These are phyloP conservation scores for Berberis vulgaris DNA, from an alignment of 164 flowering plant species.

Conservation along the genomic window DNA sequence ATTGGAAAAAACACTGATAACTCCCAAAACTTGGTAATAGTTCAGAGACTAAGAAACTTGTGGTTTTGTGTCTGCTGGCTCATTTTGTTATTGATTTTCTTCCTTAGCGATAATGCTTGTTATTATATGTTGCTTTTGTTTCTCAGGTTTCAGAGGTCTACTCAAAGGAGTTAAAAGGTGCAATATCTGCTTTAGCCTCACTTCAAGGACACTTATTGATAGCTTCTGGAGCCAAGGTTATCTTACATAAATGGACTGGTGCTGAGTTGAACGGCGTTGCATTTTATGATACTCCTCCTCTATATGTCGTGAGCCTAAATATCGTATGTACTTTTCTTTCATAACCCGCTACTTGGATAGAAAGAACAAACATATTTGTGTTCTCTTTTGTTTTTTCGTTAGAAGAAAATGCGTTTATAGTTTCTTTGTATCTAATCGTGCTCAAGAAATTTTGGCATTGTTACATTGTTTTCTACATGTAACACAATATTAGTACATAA, in stretches of 20 bases:
- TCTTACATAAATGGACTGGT: slow-evolving; percentile 93
- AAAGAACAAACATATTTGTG: background rate
- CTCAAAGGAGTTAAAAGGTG: slow-evolving; percentile 95
- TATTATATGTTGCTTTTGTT: background rate
- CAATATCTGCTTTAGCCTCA: slow-evolving; percentile 92
- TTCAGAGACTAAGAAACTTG: background rate
- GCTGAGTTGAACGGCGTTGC: slow-evolving; percentile 87
- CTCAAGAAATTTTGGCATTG: too few species aligned
- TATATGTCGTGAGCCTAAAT: slow-evolving; percentile 93
- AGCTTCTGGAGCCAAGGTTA: slow-evolving; percentile 96
- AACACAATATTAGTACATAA: too few species aligned
- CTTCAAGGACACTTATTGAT: slow-evolving; percentile 93
- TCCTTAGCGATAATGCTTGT: background rate
- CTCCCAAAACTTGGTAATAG: slow-evolving; percentile 56
- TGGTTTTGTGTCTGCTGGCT: background rate
- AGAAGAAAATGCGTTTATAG: background rate
- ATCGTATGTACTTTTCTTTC: slow-evolving; percentile 49
- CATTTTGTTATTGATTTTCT: background rate
- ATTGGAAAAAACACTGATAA: slow-evolving; percentile 54
- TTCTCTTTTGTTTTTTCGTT: background rate
- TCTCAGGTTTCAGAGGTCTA: slow-evolving; percentile 81
- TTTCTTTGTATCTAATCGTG: too few species aligned
- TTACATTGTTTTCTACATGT: too few species aligned
- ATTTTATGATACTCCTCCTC: slow-evolving; percentile 74
- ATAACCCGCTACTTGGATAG: background rate